A percentile compares a stretch with the other conserved stretches of the same genome.
phyloP scores from a whole-genome alignment of 2,329 filamentous ascomycete species.

The Penicillium sp. region DNA sequence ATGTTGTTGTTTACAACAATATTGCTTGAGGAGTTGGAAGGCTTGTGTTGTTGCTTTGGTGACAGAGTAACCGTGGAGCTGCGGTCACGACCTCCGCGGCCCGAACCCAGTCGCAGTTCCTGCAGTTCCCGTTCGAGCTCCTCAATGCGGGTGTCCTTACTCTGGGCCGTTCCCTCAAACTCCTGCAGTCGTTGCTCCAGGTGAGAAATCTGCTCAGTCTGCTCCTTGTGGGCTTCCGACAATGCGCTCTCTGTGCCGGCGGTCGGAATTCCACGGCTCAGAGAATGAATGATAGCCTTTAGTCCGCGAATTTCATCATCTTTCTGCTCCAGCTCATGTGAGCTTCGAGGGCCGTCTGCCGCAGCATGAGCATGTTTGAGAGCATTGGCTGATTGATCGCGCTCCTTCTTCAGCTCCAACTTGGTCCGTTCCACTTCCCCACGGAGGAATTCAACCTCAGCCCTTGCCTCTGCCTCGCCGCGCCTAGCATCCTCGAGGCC shows the following conservation, averaged over 20 bases:
- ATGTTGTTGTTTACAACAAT: conserved; percentile 22
- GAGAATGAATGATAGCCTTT: conserved; percentile 95
- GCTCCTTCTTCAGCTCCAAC: conserved; percentile 82
- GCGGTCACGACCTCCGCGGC: conserved; percentile 29
- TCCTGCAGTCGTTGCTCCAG: conserved; percentile 81
- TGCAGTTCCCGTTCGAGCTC: conserved; percentile 81
- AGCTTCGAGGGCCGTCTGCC: conserved; percentile 45
- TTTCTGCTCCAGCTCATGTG: conserved; percentile 85
- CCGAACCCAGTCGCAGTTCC: conserved; percentile 33
- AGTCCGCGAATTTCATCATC: conserved; percentile 96
- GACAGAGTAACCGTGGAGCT: conserved; percentile 40
- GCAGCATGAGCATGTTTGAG: conserved; percentile 56
- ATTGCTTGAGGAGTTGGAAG: conserved; percentile 30
- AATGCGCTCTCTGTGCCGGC: conserved; percentile 32
- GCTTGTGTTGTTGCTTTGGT: conserved; percentile 38
- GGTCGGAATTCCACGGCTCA: conserved; percentile 66
- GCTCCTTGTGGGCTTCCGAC: conserved; percentile 33
- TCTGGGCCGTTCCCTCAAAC: conserved; percentile 70
- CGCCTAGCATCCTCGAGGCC: conserved; percentile 91
- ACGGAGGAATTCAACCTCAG: conserved; percentile 91
- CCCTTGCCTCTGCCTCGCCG: conserved; percentile 91
- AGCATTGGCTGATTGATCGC: conserved; percentile 73
- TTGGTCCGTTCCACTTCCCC: conserved; percentile 92
- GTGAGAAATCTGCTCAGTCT: conserved; percentile 62
- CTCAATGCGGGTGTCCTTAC: conserved; percentile 73